Evolutionary conservation across 2,329 filamentous ascomycete species (phyloP).

Genomic region (Arthrobotrys conoides): DNA sequence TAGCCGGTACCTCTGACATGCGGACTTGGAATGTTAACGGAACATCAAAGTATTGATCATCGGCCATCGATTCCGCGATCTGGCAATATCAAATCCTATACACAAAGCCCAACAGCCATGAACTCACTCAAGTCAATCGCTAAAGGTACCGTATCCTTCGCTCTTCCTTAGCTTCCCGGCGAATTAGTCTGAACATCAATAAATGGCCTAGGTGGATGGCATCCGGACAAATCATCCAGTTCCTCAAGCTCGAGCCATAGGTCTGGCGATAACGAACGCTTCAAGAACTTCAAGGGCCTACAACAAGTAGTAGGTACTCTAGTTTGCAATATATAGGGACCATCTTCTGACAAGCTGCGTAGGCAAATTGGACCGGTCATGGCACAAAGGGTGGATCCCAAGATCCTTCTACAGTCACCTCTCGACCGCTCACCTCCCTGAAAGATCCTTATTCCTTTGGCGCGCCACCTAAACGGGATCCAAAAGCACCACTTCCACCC

Average conservation of each 20-base stretch:
- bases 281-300: constrained; percentile 71
- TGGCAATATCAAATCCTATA: no score
- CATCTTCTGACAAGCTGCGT: constrained; percentile 60
- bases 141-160: constrained; percentile 65
- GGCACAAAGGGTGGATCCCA: constrained; percentile 67
- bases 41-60: no score
- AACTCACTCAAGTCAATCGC: constrained; percentile 66
- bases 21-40: no score
- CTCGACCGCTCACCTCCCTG: constrained; percentile 77
- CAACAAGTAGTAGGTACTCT: constrained; percentile 71
- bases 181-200: background rate
- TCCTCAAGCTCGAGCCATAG: constrained; percentile 65
- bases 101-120: constrained; percentile 50
- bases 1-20: background rate
- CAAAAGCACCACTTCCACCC: constrained; percentile 68
- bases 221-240: constrained; percentile 67
- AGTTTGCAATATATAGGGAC: background rate
- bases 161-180: no score
- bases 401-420: constrained; percentile 68
- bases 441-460: constrained; percentile 84
- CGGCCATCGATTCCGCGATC: no score
- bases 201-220: constrained; percentile 67
- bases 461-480: constrained; percentile 80
- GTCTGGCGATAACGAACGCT: constrained; percentile 63
- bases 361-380: constrained; percentile 74